Base-by-base conservation (phyloP, 768 basidiomycete species). In the Suillus placidus region DNA sequence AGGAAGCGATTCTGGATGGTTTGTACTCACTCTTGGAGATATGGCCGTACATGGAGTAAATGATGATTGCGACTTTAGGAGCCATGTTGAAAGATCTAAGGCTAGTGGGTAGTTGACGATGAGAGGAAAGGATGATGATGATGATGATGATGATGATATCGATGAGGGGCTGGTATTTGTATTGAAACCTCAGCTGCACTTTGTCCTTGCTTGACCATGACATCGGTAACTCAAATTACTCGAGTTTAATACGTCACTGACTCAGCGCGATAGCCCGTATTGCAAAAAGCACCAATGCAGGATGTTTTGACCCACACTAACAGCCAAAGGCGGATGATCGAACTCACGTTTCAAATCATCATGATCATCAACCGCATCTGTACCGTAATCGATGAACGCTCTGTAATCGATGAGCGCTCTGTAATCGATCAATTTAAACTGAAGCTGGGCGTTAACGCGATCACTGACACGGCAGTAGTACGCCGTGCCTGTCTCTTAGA, bases 31-130 rank as follows among this genome's bases (percentile, higher is more conserved):
- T 51, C 71, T 85, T 84, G 66, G 81, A 84, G 75, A 93, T 85
- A 74, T 93, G 92, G 68, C 89, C 89, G 74, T 89, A 91, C 80
- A 91, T 76, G 23, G 88, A 77, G 78, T 92, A 93, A 77, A 92
- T 87, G 70, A 92, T 68, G 70, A 92, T 90, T 62, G 89, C 89
- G 68, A 91, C 76, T 68, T 75, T 84, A 32, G 90, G 89, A 60
- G 81, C 72, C 82, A 84, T 85, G 61, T 56, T 65, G 54, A 18
- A n/a, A 13, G 34, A 65, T 57, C 34, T 60, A 30, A n/a, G 18
- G 3, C 38, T 49, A 40, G 64, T 8, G 30, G 30, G 64, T n/a
- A 38, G 57, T 45, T n/a, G 56, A 64, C 61, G 14, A 60, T 47
- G 32, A 32, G 56, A 20, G 51, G 16, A 32, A 52, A 52, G 3